phyloP scores from a whole-genome alignment of 768 basidiomycete genomes.

The Psilocybe cyanescens region DNA sequence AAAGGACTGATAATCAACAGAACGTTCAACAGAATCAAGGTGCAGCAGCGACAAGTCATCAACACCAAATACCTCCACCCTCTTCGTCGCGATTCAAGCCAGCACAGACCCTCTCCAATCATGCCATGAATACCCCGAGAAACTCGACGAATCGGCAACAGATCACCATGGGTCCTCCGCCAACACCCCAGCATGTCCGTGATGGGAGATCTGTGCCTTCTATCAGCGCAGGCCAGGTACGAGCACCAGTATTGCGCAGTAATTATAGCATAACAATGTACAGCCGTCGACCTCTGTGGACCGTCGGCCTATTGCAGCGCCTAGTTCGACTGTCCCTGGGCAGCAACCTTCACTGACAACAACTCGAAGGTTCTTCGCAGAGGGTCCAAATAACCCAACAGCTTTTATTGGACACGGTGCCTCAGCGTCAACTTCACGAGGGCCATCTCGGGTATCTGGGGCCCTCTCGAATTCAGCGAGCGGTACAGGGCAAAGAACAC shows the following conservation, averaged over 20 bases:
- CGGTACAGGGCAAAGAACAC: conserved; percentile 49
- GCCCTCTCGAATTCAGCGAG: conserved; percentile 9
- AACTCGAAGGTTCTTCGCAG: conserved; percentile 12
- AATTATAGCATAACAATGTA: background rate
- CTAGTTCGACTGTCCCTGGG: background rate
- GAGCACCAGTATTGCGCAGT: background rate
- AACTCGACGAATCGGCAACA: conserved; percentile 26
- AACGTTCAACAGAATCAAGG: conserved; percentile 11
- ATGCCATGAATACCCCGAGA: conserved; percentile 12
- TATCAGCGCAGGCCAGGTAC: background rate
- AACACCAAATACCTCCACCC: conserved; percentile 1
- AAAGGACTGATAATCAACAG: conserved; percentile 29
- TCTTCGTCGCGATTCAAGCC: conserved; percentile 25
- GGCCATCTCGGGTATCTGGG: conserved; percentile 6
- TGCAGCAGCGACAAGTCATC: conserved; percentile 14
- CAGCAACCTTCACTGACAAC: conserved; percentile 6
- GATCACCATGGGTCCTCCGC: conserved; percentile 55
- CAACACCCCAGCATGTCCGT: conserved; percentile 47
- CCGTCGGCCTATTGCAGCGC: conserved; percentile 2
- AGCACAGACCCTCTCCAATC: conserved; percentile 4
- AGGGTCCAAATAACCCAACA: conserved; percentile 1
- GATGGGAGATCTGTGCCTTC: background rate
- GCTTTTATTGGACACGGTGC: background rate
- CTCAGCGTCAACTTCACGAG: conserved; percentile 3
- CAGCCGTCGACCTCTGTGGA: background rate